A percentile compares a stretch with the other conserved stretches of the same genome.
phyloP scores from a whole-genome alignment of 1,284 basidiomycete genomes.

The Sporisorium iseilematis-ciliati region DNA sequence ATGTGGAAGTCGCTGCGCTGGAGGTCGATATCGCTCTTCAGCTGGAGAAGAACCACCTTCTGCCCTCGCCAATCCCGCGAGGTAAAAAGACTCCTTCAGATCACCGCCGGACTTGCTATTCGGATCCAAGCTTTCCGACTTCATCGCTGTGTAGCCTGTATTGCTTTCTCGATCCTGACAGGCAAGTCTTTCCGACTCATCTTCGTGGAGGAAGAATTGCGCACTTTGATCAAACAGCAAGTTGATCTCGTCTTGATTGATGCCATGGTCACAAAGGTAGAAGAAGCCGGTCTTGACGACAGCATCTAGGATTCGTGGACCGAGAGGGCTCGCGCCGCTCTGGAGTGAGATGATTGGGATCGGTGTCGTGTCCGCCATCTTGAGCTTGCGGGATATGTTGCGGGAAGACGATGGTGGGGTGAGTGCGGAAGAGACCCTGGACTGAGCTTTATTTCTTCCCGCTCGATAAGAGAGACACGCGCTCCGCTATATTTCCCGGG shows the following conservation, averaged over 20 bases:
- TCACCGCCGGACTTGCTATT: slow-evolving; percentile 44
- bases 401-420: not conserved
- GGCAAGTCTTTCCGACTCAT: slow-evolving; percentile 15
- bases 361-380: slow-evolving; percentile 22
- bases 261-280: slow-evolving; percentile 57
- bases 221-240: slow-evolving; percentile 41
- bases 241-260: slow-evolving; percentile 40
- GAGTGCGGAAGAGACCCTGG: slow-evolving; percentile 1
- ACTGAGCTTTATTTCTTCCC: slow-evolving; percentile 4
- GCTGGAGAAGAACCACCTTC: slow-evolving; percentile 3
- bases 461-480: slow-evolving; percentile 1
- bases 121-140: slow-evolving; percentile 41
- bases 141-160: slow-evolving; percentile 52
- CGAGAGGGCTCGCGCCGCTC: slow-evolving; percentile 13
- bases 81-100: slow-evolving; percentile 63
- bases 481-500: slow-evolving; percentile 26
- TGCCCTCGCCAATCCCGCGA: slow-evolving; percentile 33
- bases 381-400: not conserved
- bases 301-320: slow-evolving; percentile 38
- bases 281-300: slow-evolving; percentile 57
- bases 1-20: slow-evolving; percentile 43
- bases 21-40: slow-evolving; percentile 20
- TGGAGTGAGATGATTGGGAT: slow-evolving; percentile 49
- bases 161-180: slow-evolving; percentile 40
- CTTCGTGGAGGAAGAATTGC: slow-evolving; percentile 42